Evolutionary conservation across 192 early-diverging fungal genomes (phyloP), one percentile per base, ranked within the genome.

Genomic region (Coemansia guatemalensis): DNA sequence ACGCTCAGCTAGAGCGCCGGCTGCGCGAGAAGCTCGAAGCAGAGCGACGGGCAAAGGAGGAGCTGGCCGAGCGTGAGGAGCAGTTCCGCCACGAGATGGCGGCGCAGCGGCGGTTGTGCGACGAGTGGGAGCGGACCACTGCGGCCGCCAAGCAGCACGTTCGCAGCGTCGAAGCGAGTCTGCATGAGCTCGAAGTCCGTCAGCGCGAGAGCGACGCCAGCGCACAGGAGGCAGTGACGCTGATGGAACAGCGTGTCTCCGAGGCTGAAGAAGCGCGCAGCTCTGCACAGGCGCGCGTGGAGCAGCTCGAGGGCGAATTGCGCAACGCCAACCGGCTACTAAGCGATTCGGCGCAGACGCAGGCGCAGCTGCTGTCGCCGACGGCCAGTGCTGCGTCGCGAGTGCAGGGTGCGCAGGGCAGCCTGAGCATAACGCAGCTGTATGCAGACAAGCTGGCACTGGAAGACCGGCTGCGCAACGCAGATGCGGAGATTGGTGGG

Each of bases 21-120:
- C 65, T 88, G 23, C 74, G 84, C 44, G 68, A 73, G n/a, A 65
- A 85, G 35, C 62, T 84, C 24, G 87, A 89, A 21, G 73, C 56
- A 23, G 67, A 80, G 24, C 73, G 67, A 0, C 61, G 73, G 55
- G 84, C 86, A 8, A 84, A 87, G 53, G 71, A 67, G 27, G 64
- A 85, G n/a, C 60, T 86, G 18, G 58, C 78, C 8, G 84, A 88
- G 47, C 81, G 84, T 54, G 75, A 80, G 3, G 84, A 87, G 61
- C 82, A 85, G 58, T 91, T 89, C 73, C 73, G 81, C 24, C 78
- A 69, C 58, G 90, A 91, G 54, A 88, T 89, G 85, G 82, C 76
- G 12, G 78, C 84, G 4, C 90, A 89, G 65, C 84, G 83, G 54
- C 80, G 83, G 53, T 76, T 89, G 27, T 82, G 82, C 22, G 83